Evolutionary conservation across 495 filamentous ascomycete genomes (phyloP), one percentile per base, ranked within the genome.

Genomic region (Neurospora sp.): DNA sequence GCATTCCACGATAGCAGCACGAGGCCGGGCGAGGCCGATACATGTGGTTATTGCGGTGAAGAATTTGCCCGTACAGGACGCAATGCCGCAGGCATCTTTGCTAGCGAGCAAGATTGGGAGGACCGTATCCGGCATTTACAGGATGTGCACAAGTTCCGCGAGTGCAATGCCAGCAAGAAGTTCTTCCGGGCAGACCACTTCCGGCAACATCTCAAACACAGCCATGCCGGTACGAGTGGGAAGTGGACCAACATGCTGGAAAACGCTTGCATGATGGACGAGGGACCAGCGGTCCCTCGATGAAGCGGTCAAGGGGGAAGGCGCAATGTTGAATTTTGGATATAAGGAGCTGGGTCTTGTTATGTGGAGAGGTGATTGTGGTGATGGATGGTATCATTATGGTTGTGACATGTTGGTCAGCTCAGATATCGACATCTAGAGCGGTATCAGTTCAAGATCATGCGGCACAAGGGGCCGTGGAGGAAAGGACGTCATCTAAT

Each of bases 221-320:
- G 95, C 79, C 96, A 99, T 82, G 93, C 92, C 8, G 96, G 96
- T 14, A 95, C 94, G 2, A 97, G 94, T 82, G 96, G 96, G 31
- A 98, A 98, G 80, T 98, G 96, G 96, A 99, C 96, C 23, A 99
- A 99, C 81, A 95, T 97, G 85, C 83, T 99, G 54, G 96, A 99
- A 79, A 96, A 92, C 78, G 93, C 94, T 39, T 98, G 96, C 82
- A 97, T 98, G 95, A 92, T 94, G 82, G 94, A 97, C 75, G 95
- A 98, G 81, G 84, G 85, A 38, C 80, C 81, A 48, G 81, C 82
- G 7, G 69, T 77, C 0, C 72, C 75, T 18, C 71, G 74, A 8
- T 62, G 27, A 62, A 62, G 54, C 54, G 38, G 72, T 31, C 35
- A 54, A 62, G 8, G 48, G 39, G 48, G 27, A 20, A 42, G 10